Conservation (phyloP, 1,139 yeast species). For the Sugiyamaella xylanicola region DNA sequence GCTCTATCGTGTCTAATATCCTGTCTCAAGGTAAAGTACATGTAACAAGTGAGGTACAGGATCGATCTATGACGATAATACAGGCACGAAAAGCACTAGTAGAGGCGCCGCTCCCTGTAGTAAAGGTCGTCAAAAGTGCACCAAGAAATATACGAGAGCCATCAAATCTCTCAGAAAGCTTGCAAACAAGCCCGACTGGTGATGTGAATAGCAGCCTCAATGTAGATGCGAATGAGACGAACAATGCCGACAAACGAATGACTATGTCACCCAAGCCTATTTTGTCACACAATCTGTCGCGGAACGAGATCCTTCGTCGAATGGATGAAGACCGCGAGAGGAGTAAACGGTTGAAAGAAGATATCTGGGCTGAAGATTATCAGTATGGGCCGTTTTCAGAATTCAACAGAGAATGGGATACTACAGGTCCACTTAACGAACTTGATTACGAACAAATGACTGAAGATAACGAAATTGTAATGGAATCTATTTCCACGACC, state of each 20-base stretch:
- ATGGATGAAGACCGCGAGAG: slow-evolving; percentile 89
- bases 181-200: neutral
- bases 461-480: slow-evolving; percentile 56
- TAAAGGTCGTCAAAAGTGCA: neutral
- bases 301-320: slow-evolving; percentile 63
- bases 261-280: slow-evolving; percentile 3
- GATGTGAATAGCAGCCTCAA: neutral
- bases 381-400: slow-evolving; percentile 55
- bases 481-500: slow-evolving; percentile 1
- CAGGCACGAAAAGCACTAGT: neutral
- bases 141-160: neutral
- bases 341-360: slow-evolving; percentile 76
- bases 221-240: neutral
- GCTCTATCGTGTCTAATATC: slow-evolving; percentile 34
- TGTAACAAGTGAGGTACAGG: neutral
- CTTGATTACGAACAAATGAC: slow-evolving; percentile 55
- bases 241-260: neutral
- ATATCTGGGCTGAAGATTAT: slow-evolving; percentile 65
- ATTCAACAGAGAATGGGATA: slow-evolving; percentile 60
- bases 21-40: slow-evolving; percentile 24
- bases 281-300: slow-evolving; percentile 20
- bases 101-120: slow-evolving; percentile 1
- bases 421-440: slow-evolving; percentile 43
- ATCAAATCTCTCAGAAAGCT: neutral
- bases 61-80: neutral